These are phyloP conservation scores for Evernia prunastri DNA, from an alignment of 495 filamentous ascomycete genomes.

Conservation along the genomic window DNA sequence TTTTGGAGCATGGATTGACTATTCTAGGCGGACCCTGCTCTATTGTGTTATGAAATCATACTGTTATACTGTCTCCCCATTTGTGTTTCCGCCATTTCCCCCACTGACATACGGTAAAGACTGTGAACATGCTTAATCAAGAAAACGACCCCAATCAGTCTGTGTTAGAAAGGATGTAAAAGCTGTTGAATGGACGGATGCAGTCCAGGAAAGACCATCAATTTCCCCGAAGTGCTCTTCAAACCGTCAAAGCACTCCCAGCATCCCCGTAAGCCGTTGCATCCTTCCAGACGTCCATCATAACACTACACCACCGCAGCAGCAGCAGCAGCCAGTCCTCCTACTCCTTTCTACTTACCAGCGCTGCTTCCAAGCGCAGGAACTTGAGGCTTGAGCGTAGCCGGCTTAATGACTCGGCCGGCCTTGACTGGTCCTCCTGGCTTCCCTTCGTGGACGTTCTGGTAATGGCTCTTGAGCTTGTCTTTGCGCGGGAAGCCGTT, in stretches of 20 bases:
- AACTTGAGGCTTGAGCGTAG: not conserved
- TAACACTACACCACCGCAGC: not conserved
- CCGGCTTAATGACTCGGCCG: constrained; percentile 17
- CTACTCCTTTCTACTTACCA: not conserved
- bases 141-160: not conserved
- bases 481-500: constrained; percentile 19
- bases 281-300: not conserved
- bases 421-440: not conserved
- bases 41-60: too few species aligned
- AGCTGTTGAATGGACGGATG: not conserved
- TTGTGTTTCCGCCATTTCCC: not conserved
- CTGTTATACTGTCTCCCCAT: too few species aligned
- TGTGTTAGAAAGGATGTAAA: not conserved
- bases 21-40: too few species aligned
- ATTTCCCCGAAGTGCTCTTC: not conserved
- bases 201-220: not conserved
- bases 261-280: not conserved
- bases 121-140: not conserved
- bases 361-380: not conserved
- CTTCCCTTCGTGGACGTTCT: constrained; percentile 7
- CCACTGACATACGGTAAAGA: not conserved
- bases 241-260: too few species aligned
- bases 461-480: constrained; percentile 17
- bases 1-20: not conserved
- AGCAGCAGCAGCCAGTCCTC: not conserved